phyloP scores from a whole-genome alignment of 2,329 filamentous ascomycete species.

The Stachybotrys elegans region DNA sequence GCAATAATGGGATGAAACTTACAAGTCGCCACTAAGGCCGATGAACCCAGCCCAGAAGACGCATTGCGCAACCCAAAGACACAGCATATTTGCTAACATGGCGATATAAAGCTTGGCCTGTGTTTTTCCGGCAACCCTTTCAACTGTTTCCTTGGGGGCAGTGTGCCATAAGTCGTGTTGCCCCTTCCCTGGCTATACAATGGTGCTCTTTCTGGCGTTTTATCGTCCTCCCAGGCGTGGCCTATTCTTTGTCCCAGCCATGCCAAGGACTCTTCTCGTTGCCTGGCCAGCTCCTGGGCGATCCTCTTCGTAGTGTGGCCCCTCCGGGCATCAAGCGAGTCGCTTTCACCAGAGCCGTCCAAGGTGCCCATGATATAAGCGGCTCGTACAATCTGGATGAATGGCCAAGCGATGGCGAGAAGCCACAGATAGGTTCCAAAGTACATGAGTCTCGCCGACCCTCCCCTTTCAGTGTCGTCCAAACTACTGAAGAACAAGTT shows the following conservation, averaged over 20 bases:
- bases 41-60: not conserved
- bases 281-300: not conserved
- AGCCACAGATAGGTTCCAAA: too few relatives aligned
- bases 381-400: too few relatives aligned
- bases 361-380: too few relatives aligned
- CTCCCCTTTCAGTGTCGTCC: too few relatives aligned
- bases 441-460: too few relatives aligned
- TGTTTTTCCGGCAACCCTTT: not conserved
- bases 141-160: not conserved
- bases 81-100: not conserved
- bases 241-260: too few relatives aligned
- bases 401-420: too few relatives aligned
- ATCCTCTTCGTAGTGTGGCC: not conserved
- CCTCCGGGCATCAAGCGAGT: not conserved
- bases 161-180: not conserved
- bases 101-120: not conserved
- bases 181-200: too few relatives aligned
- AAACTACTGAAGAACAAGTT: not conserved
- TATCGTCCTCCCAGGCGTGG: too few relatives aligned
- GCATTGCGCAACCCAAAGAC: not conserved
- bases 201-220: too few relatives aligned
- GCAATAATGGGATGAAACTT: not conserved
- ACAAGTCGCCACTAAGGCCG: not conserved
- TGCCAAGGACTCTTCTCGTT: not conserved
- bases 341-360: too few relatives aligned